Evolutionary conservation across 78 protist genomes (phyloP).

Genomic region (Dictyostelium purpureum): DNA sequence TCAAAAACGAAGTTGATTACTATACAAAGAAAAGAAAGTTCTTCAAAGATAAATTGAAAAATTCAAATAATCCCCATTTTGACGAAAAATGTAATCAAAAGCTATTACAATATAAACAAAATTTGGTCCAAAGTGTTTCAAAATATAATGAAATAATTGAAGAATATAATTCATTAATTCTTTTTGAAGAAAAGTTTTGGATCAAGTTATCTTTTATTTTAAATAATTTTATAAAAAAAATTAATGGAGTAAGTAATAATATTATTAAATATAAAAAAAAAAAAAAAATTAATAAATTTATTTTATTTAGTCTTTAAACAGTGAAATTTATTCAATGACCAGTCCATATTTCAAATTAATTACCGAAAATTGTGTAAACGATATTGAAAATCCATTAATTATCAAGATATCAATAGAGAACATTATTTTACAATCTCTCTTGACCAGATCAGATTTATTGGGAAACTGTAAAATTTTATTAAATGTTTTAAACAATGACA

Average conservation of each 20-base stretch:
- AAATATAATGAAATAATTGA: constrained; percentile 2
- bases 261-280: neutral
- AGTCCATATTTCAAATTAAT: too few relatives aligned
- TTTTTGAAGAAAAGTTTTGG: constrained; percentile 8
- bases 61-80: neutral
- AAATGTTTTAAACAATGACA: neutral
- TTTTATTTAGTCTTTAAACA: too few relatives aligned
- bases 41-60: neutral
- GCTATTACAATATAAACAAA: too few relatives aligned
- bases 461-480: neutral
- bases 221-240: neutral
- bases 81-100: neutral
- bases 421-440: neutral
- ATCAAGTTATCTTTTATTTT: neutral
- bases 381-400: neutral
- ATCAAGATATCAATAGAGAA: neutral
- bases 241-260: neutral
- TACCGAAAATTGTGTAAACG: too few relatives aligned
- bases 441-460: neutral
- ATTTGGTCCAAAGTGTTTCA: too few relatives aligned
- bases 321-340: too few relatives aligned
- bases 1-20: too few relatives aligned
- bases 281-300: too few relatives aligned
- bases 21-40: neutral
- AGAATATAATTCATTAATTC: neutral